These are phyloP conservation scores for Aspergillus amoenus DNA, from an alignment of 2,329 filamentous ascomycete genomes.

Conservation along the genomic window DNA sequence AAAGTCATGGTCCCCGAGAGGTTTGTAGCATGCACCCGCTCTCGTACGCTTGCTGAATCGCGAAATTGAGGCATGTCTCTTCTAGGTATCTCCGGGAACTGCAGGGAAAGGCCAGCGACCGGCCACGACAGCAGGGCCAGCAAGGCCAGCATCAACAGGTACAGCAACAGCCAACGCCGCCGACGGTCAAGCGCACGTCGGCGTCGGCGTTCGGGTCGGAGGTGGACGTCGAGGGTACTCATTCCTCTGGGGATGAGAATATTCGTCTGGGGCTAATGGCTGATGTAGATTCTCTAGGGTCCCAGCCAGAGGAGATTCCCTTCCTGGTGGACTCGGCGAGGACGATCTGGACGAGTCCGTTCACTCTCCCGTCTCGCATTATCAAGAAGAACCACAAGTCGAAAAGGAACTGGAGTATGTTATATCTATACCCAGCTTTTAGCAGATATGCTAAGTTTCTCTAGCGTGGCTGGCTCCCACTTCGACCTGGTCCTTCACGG, in stretches of 20 bases:
- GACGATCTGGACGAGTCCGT: slow-evolving; percentile 22
- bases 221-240: neutral
- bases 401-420: slow-evolving; percentile 37
- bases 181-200: slow-evolving; percentile 1
- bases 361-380: slow-evolving; percentile 17
- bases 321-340: neutral
- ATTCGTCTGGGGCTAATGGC: neutral
- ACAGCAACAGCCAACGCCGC: neutral
- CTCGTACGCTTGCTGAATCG: neutral
- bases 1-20: slow-evolving; percentile 36
- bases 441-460: too few relatives aligned
- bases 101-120: slow-evolving; percentile 9
- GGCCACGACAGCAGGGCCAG: neutral
- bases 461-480: slow-evolving; percentile 16
- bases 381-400: slow-evolving; percentile 18
- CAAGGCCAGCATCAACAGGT: neutral
- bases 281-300: neutral
- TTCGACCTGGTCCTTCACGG: slow-evolving; percentile 26
- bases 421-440: slow-evolving; percentile 16
- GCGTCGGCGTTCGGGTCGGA: slow-evolving; percentile 7
- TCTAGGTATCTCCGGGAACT: slow-evolving; percentile 16
- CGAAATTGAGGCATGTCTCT: neutral
- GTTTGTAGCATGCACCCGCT: slow-evolving; percentile 15
- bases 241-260: neutral
- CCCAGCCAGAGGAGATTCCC: neutral